A percentile compares a stretch with the other conserved stretches of the same genome.
Conservation (phyloP, 352 stramenopile genomes). For the Phytophthora foliorum region DNA sequence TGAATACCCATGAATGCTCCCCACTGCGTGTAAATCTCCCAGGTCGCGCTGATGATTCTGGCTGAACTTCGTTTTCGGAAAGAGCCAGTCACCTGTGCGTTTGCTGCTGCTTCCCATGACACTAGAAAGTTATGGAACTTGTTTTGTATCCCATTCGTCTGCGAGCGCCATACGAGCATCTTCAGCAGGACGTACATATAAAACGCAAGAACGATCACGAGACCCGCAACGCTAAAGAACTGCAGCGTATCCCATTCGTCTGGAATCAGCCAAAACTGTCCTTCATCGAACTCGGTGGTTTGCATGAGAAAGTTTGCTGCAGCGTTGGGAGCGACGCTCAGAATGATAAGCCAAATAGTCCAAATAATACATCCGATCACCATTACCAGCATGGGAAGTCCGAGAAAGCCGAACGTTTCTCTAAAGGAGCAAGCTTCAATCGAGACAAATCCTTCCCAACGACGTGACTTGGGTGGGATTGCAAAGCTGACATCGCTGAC, state of each 20-base stretch:
- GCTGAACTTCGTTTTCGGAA: background rate
- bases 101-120: slow-evolving; percentile 8
- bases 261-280: slow-evolving; percentile 40
- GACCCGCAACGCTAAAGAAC: slow-evolving; percentile 11
- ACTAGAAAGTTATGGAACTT: slow-evolving; percentile 2
- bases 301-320: slow-evolving; percentile 42
- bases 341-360: slow-evolving; percentile 35
- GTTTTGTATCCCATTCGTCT: slow-evolving; percentile 12
- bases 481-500: background rate
- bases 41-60: slow-evolving; percentile 6
- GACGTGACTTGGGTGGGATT: background rate
- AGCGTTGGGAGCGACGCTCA: slow-evolving; percentile 36
- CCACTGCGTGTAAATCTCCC: slow-evolving; percentile 22
- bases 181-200: slow-evolving; percentile 27
- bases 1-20: slow-evolving; percentile 29
- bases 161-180: slow-evolving; percentile 25
- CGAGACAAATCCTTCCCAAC: background rate
- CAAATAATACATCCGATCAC: slow-evolving; percentile 22
- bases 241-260: slow-evolving; percentile 25
- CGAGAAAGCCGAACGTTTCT: slow-evolving; percentile 18
- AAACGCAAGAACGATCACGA: slow-evolving; percentile 14
- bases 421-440: slow-evolving; percentile 1
- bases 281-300: slow-evolving; percentile 32
- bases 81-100: background rate
- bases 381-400: slow-evolving; percentile 12